These are phyloP conservation scores for Lecanicillium sp. DNA, from an alignment of 2,329 filamentous ascomycete species.

Conservation along the genomic window DNA sequence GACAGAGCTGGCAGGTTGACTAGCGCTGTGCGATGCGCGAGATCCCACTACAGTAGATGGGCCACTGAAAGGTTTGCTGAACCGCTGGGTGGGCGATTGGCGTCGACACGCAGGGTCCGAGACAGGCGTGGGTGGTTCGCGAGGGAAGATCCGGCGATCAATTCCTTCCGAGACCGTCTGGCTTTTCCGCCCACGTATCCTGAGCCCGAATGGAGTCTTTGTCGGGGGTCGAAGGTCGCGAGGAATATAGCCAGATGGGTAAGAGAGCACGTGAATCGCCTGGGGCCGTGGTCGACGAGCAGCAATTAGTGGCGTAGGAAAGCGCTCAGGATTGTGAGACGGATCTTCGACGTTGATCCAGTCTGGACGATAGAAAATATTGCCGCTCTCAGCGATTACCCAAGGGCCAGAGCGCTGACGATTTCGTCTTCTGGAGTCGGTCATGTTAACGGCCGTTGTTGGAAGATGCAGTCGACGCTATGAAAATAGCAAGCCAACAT, in stretches of 20 bases:
- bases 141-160: neutral
- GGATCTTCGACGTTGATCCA: slow-evolving; percentile 12
- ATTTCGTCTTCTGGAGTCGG: neutral
- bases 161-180: neutral
- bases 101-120: slow-evolving; percentile 1
- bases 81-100: neutral
- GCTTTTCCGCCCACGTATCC: neutral
- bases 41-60: neutral
- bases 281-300: slow-evolving; percentile 34
- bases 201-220: slow-evolving; percentile 25
- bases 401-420: slow-evolving; percentile 13
- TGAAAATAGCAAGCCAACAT: neutral
- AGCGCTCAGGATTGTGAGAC: slow-evolving; percentile 6
- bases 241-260: slow-evolving; percentile 38
- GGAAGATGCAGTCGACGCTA: neutral
- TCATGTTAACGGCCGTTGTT: slow-evolving; percentile 10
- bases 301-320: slow-evolving; percentile 34
- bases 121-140: neutral
- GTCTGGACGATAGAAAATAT: slow-evolving; percentile 26
- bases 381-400: slow-evolving; percentile 21
- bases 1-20: neutral
- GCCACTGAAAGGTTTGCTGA: neutral
- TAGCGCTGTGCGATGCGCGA: neutral
- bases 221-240: slow-evolving; percentile 36
- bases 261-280: slow-evolving; percentile 38